Base-by-base conservation (phyloP, 208 protist species). In the Crithidia fasciculata region DNA sequence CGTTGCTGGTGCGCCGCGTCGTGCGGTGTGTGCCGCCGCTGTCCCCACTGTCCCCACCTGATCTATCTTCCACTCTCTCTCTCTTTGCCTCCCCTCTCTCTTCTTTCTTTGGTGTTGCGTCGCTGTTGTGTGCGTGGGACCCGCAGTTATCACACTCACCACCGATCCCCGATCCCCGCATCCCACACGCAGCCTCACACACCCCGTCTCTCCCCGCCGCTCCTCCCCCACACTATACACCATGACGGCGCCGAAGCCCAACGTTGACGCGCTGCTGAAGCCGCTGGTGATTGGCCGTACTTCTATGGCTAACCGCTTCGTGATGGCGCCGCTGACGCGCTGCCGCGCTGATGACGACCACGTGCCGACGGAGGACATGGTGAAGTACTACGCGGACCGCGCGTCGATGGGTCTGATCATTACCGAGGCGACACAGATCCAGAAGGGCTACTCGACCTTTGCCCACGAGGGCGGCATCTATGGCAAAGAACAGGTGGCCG, bases 301-400 rank as follows among this genome's bases (percentile, higher is more conserved):
- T 43, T 67, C 72, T n/a, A 68, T 90, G 69, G 37, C 43, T 12
- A 90, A 95, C 69, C 83, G 90, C 45, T 76, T 93, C 19, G 74
- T 85, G 36, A 80, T 95, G 76, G 76, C 90, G 10, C 88, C 90
- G 10, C 74, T 93, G 52, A 95, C 90, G 15, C 88, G 90, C 64
- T 76, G 74, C 68, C 81, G 88, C 41, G 86, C 84, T 6, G 72
- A 78, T 47, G 66, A 69, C 43, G 56, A 80, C 8, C 85, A 90
- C 69, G 69, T 87, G 16, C 82, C 85, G 19, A 87, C 53, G 6
- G 75, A 67, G 5, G 19, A 61, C 18, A 88, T 87, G 81, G 79
- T 84, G 50, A 69, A 83, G 70, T 80, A 95, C 81, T 95, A 95
- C 82, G 10, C 63, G 0, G 85, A 94, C 76, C 83, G 91, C 43